Conservation (phyloP, 305 asterid species). For the Ruellia speciosa region DNA sequence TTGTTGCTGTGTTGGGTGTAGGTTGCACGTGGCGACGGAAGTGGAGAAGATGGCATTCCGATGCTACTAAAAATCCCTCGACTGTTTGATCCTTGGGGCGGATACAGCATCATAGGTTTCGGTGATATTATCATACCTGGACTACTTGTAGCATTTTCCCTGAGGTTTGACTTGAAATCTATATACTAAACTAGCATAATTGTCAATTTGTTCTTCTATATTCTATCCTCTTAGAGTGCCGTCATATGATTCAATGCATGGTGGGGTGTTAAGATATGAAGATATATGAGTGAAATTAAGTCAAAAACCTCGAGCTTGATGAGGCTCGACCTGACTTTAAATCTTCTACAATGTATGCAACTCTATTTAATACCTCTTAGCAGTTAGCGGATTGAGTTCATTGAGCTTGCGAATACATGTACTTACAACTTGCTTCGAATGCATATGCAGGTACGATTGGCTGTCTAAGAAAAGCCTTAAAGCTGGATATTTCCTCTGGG, state of each 20-base stretch:
- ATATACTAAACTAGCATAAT: background rate
- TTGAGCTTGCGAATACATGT: background rate
- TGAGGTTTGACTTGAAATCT: slow-evolving; percentile 38
- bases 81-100: slow-evolving; percentile 77
- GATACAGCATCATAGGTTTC: slow-evolving; percentile 71
- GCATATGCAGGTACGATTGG: slow-evolving; percentile 54
- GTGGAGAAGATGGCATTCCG: slow-evolving; percentile 79
- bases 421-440: background rate
- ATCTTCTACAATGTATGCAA: background rate
- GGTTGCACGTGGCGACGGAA: slow-evolving; percentile 79
- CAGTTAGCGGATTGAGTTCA: background rate
- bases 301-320: background rate
- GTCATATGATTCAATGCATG: background rate
- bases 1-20: slow-evolving; percentile 23
- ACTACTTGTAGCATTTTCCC: slow-evolving; percentile 52
- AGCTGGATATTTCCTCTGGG: slow-evolving; percentile 64
- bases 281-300: background rate
- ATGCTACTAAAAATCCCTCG: slow-evolving; percentile 71
- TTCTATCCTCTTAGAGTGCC: background rate
- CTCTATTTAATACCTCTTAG: background rate
- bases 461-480: slow-evolving; percentile 44
- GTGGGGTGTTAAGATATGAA: background rate
- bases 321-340: background rate
- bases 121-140: slow-evolving; percentile 75
- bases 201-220: no score